phyloP scores from a whole-genome alignment of 768 basidiomycete genomes.

The Mycena maculata region DNA sequence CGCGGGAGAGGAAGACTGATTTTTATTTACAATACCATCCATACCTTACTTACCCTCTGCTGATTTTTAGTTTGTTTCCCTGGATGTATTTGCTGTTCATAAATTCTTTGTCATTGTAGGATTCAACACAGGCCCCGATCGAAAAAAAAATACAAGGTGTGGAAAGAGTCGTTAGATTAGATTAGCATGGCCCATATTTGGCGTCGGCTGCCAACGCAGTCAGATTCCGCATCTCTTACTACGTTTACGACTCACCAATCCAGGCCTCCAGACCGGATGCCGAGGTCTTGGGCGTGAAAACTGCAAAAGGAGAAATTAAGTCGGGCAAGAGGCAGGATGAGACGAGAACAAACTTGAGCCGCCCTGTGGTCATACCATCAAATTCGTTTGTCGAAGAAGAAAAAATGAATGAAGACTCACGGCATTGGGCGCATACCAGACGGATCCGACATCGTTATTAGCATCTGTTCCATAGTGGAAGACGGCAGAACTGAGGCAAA shows the following conservation, averaged over 20 bases:
- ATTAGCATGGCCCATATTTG: constrained; percentile 53
- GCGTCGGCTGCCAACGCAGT: no score
- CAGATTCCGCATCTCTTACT: no score
- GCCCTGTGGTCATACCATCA: constrained; percentile 42
- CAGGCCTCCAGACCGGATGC: constrained; percentile 57
- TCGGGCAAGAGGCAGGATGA: background rate
- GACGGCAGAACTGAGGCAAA: no score
- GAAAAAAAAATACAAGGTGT: constrained; percentile 4
- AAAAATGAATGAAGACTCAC: background rate
- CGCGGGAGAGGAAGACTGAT: constrained; percentile 36
- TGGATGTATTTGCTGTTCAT: constrained; percentile 24
- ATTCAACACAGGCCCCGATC: background rate
- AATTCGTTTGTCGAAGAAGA: background rate
- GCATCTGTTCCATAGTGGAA: constrained; percentile 56
- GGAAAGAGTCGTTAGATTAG: background rate
- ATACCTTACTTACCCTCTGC: constrained; percentile 27
- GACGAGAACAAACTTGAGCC: constrained; percentile 15
- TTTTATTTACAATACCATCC: constrained; percentile 24
- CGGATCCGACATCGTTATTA: constrained; percentile 55
- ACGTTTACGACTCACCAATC: no score
- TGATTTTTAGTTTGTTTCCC: constrained; percentile 16
- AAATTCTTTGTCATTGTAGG: constrained; percentile 6
- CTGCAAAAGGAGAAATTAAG: no score
- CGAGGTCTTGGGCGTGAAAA: constrained; percentile 58
- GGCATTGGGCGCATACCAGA: constrained; percentile 55